phyloP scores from a whole-genome alignment of 148 eudicot genomes.

The Euryodendron excelsum region DNA sequence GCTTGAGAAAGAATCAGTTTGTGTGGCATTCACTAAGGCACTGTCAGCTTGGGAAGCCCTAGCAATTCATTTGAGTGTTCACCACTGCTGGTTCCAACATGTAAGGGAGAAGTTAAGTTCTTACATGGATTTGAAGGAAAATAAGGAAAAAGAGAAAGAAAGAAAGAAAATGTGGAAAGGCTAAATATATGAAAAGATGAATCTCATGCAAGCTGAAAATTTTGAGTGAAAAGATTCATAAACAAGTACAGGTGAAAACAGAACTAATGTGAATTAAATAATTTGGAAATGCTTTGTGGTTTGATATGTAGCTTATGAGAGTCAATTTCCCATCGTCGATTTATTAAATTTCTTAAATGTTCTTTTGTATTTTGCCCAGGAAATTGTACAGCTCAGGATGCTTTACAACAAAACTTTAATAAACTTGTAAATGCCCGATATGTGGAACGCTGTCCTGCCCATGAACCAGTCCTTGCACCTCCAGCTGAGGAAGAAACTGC shows the following conservation, averaged over 20 bases:
- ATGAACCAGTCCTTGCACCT: constrained; percentile 61
- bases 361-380: constrained; percentile 34
- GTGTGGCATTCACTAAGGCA: neutral
- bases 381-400: constrained; percentile 26
- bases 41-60: neutral
- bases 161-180: neutral
- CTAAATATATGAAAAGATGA: neutral
- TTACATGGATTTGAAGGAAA: neutral
- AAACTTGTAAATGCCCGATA: constrained; percentile 58
- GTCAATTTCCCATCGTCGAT: neutral
- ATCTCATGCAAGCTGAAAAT: neutral
- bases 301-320: neutral
- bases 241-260: neutral
- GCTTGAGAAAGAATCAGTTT: neutral
- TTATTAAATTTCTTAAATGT: neutral
- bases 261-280: neutral
- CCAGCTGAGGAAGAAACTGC: constrained; percentile 40
- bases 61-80: neutral
- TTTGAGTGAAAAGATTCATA: neutral
- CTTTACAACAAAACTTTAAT: constrained; percentile 46
- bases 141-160: neutral
- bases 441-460: constrained; percentile 77
- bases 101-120: neutral
- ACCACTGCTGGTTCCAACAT: neutral
- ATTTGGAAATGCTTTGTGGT: neutral